Base-by-base conservation (phyloP, 164 flowering plant species). In the Stephania yunnanensis region DNA sequence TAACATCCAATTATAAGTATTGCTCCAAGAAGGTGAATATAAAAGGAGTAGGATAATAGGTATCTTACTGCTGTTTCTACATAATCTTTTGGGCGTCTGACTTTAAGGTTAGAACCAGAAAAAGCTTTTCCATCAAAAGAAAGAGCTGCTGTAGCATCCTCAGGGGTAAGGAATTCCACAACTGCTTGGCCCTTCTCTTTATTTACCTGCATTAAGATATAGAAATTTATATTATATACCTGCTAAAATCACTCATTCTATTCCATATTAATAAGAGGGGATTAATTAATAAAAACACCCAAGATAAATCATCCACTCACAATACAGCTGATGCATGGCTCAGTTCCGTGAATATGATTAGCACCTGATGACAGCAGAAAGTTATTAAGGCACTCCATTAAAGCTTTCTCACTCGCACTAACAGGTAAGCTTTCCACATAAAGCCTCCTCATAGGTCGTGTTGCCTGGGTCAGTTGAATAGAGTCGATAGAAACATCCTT, bases 131-230 rank as follows among this genome's bases (percentile, higher is more conserved):
- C 93, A 82, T 91, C 92, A 77, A 92, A 88, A 76, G 87, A 83
- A 71, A 94, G 90, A 76, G 99, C 99, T 44, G 90, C 80, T 31
- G 94, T 86, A 66, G 99, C 97, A 90, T 90, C 88, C 81, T 92
- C 97, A 25, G 97, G 91, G 19, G 99, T 90, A 68, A 96, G 88
- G 83, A 96, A 94, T 79, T 96, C 99, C 75, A 93, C 86, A 80
- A 96, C 79, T 80, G 98, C 98, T 78, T 90, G 97, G 30, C 89
- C 84, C 79, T 89, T 94, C 73, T 89, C 98, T 78, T 89, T 90
- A 85, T 94, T 84, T 71, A 94, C 84, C 99, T 96, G 88, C 84
- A 82, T 17, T 63, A 70, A 68, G 17, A 75, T 11, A 72, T 19
- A 36, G n/a, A 5, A 73, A 69, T 46, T 6, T 70, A n/a, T 68